Conservation (phyloP, 805 yeast species). For the Debaryomyces hansenii region DNA sequence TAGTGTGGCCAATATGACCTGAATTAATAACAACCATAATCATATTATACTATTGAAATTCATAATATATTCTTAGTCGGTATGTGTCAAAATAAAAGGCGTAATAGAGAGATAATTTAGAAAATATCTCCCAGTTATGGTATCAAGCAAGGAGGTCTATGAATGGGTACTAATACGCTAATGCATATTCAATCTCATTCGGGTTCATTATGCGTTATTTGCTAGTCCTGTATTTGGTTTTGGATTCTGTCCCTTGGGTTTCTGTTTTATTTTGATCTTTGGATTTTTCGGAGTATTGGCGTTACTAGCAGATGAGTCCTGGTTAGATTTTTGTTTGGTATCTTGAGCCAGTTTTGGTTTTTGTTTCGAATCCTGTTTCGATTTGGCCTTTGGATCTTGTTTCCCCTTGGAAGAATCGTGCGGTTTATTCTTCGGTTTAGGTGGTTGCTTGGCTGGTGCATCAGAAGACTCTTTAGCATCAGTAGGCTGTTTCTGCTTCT, state of each 20-base stretch:
- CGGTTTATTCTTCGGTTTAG: background rate
- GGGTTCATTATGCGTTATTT: too few species aligned
- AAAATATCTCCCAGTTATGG: too few species aligned
- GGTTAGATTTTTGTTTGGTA: background rate
- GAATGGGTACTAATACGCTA: too few species aligned
- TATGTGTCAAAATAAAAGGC: too few species aligned
- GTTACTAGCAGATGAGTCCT: background rate
- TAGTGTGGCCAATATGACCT: too few species aligned
- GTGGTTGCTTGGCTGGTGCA: background rate
- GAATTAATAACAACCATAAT: too few species aligned
- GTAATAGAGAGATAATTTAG: too few species aligned
- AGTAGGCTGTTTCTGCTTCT: background rate
- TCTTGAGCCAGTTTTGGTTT: background rate
- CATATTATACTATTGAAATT: too few species aligned
- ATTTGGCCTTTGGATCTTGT: background rate
- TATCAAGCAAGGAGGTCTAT: too few species aligned
- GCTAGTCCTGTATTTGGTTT: background rate
- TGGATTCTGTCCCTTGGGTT: background rate
- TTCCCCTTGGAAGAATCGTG: background rate
- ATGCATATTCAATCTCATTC: too few species aligned
- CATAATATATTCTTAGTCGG: too few species aligned
- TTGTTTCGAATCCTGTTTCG: background rate
- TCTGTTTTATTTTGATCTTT: background rate
- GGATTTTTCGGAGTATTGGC: slow-evolving; percentile 1
- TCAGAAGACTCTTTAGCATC: background rate